Conservation (phyloP, 2,329 filamentous ascomycete genomes). For the Venturiaceae sp. region DNA sequence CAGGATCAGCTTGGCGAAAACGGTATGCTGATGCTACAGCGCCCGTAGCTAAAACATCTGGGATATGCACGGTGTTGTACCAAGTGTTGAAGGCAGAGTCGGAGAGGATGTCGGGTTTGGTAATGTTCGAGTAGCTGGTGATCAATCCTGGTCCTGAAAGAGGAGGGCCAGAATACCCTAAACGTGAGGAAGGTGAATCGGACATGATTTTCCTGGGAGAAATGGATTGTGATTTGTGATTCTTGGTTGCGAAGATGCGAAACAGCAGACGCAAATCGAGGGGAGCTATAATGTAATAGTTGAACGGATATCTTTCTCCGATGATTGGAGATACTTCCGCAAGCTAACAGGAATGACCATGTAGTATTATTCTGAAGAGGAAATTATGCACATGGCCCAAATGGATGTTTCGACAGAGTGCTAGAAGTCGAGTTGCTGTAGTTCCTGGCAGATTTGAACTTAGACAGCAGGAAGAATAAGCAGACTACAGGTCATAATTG, state of each 20-base stretch:
- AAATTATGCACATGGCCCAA: too few relatives aligned
- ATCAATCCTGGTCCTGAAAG: slow-evolving; percentile 17
- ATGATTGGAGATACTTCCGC: too few relatives aligned
- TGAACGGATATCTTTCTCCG: not conserved
- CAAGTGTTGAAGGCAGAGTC: slow-evolving; percentile 16
- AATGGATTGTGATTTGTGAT: not conserved
- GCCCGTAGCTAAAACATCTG: slow-evolving; percentile 14
- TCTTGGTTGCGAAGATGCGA: not conserved
- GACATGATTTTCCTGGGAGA: not conserved
- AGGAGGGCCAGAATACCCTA: not conserved
- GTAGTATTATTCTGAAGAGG: too few relatives aligned
- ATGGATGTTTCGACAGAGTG: too few relatives aligned
- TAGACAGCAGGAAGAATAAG: too few relatives aligned
- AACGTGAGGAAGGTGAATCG: not conserved
- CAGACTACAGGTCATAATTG: too few relatives aligned
- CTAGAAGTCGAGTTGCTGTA: too few relatives aligned
- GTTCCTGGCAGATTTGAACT: too few relatives aligned
- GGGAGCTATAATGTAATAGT: not conserved
- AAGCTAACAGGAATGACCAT: not conserved
- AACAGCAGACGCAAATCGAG: not conserved
- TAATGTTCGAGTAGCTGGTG: slow-evolving; percentile 11
- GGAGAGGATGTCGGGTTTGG: slow-evolving; percentile 12
- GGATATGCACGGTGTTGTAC: slow-evolving; percentile 17
- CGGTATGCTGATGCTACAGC: slow-evolving; percentile 13
- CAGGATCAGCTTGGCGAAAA: slow-evolving; percentile 16